These are phyloP conservation scores for Cantharellus anzutake DNA, from an alignment of 768 basidiomycete genomes.

Conservation along the genomic window DNA sequence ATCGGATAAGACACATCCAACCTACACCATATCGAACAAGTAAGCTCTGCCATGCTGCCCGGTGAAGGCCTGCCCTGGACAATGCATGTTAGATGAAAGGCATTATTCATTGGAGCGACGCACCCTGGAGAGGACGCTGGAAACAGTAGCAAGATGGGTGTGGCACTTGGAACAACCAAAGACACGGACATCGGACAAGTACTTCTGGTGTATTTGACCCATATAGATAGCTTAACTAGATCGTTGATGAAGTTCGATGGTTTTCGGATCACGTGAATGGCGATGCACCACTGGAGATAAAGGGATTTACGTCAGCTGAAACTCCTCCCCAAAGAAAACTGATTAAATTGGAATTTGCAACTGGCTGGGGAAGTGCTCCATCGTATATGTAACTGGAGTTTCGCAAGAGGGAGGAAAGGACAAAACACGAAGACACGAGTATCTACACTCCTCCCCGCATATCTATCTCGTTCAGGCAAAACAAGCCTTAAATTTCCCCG, in stretches of 20 bases:
- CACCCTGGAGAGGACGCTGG: conserved; percentile 80
- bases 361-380: neutral
- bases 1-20: conserved; percentile 5
- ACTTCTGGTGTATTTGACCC: conserved; percentile 82
- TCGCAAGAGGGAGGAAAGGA: too few species aligned
- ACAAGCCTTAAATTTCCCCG: too few species aligned
- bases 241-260: neutral
- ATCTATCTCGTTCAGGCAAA: too few species aligned
- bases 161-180: conserved; percentile 76
- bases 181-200: conserved; percentile 67
- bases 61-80: conserved; percentile 59
- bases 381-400: neutral
- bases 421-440: too few species aligned
- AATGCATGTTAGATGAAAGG: neutral
- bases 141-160: conserved; percentile 81
- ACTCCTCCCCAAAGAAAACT: too few species aligned
- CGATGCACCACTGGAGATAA: too few species aligned
- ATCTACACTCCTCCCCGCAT: too few species aligned
- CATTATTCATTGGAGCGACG: conserved; percentile 14
- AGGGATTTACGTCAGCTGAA: too few species aligned
- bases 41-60: conserved; percentile 93
- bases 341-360: neutral
- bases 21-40: conserved; percentile 87
- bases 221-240: conserved; percentile 20
- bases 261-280: neutral